Percentiles rank a stretch among this genome's conserved stretches.
Evolutionary conservation across 2,329 filamentous ascomycete species (phyloP).

Genomic region (Epichloe uncinata): DNA sequence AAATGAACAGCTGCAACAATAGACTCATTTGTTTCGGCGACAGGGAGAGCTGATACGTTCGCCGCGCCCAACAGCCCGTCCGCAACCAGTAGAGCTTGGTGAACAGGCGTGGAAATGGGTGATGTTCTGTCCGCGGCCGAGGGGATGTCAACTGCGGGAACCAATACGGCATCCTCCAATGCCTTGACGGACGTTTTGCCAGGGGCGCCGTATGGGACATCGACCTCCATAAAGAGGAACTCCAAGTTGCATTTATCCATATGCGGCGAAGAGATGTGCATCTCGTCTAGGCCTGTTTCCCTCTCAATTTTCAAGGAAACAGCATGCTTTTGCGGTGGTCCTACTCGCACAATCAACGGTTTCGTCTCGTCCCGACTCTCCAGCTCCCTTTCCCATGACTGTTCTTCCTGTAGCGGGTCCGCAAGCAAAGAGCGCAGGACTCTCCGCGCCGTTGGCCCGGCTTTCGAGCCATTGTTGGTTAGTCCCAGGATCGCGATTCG

Average conservation of each 20-base stretch:
- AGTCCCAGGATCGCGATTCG: slow-evolving; percentile 45
- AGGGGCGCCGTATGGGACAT: slow-evolving; percentile 21
- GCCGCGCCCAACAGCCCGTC: slow-evolving; percentile 59
- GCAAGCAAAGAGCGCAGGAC: slow-evolving; percentile 58
- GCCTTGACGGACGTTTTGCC: slow-evolving; percentile 26
- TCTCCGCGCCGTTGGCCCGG: slow-evolving; percentile 40
- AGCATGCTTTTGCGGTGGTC: slow-evolving; percentile 16
- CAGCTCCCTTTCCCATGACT: slow-evolving; percentile 54
- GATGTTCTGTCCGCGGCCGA: slow-evolving; percentile 51
- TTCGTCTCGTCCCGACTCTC: slow-evolving; percentile 34
- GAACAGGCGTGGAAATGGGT: slow-evolving; percentile 67
- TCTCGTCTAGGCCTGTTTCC: slow-evolving; percentile 35
- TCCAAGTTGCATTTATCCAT: slow-evolving; percentile 52
- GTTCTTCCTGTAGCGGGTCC: slow-evolving; percentile 50
- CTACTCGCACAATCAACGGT: slow-evolving; percentile 51
- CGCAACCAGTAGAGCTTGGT: slow-evolving; percentile 63
- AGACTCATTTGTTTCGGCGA: slow-evolving; percentile 24
- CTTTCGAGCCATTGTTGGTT: slow-evolving; percentile 21
- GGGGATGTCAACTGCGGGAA: slow-evolving; percentile 59
- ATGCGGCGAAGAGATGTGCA: slow-evolving; percentile 49
- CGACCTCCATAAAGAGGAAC: slow-evolving; percentile 41
- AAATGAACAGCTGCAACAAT: slow-evolving; percentile 48
- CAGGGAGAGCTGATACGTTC: slow-evolving; percentile 31
- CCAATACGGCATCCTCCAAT: slow-evolving; percentile 55
- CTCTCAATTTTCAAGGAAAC: slow-evolving; percentile 17